Evolutionary conservation across 768 basidiomycete species (phyloP).

Genomic region (Collybia sordida): DNA sequence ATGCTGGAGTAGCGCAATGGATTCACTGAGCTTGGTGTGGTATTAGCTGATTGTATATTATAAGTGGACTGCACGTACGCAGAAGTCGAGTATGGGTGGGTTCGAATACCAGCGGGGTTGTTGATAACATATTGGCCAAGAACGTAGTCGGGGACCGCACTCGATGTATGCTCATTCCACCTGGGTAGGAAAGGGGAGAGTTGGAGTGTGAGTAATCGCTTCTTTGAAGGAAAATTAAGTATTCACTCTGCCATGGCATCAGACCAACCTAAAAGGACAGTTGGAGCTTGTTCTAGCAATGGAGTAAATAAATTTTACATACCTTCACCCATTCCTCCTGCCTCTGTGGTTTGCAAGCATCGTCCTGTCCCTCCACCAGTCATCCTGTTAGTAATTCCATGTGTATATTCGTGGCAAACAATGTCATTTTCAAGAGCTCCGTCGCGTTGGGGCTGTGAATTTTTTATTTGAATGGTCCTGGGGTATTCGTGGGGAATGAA

Average conservation of each 20-base stretch:
- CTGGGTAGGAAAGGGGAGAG: slow-evolving; percentile 7
- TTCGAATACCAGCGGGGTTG: slow-evolving; percentile 45
- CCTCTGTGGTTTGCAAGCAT: slow-evolving; percentile 53
- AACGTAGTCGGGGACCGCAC: slow-evolving; percentile 26
- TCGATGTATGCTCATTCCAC: slow-evolving; percentile 32
- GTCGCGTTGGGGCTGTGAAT: slow-evolving; percentile 50
- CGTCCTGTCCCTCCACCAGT: slow-evolving; percentile 49
- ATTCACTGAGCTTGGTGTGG: slow-evolving; percentile 21
- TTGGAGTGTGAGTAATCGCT: background rate
- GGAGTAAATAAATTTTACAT: background rate
- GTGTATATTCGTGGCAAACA: slow-evolving; percentile 38
- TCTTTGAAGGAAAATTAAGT: background rate
- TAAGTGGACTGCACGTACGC: slow-evolving; percentile 20
- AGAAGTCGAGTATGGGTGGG: slow-evolving; percentile 48
- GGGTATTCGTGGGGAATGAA: no score
- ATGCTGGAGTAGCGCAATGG: slow-evolving; percentile 35
- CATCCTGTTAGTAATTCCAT: slow-evolving; percentile 42
- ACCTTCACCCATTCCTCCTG: slow-evolving; percentile 59
- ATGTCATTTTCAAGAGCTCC: slow-evolving; percentile 55
- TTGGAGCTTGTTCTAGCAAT: background rate
- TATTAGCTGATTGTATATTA: slow-evolving; percentile 25
- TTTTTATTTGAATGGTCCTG: background rate
- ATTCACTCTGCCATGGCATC: slow-evolving; percentile 38
- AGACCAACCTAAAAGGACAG: slow-evolving; percentile 29
- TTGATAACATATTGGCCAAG: slow-evolving; percentile 47